Evolutionary conservation across 768 basidiomycete genomes (phyloP).

Genomic region (Inosperma sp.): DNA sequence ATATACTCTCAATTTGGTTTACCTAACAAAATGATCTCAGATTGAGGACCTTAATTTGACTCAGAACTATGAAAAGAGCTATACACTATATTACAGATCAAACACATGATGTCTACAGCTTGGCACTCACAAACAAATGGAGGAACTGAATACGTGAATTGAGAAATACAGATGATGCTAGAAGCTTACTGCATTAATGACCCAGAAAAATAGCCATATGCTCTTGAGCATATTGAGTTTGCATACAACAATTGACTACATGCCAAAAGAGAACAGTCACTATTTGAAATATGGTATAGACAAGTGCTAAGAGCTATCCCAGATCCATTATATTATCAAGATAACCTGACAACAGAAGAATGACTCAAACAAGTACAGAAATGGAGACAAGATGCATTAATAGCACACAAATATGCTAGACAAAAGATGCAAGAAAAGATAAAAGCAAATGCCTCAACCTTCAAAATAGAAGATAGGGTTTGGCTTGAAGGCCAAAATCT

Average conservation of each 20-base stretch:
- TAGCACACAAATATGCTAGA: constrained; percentile 12
- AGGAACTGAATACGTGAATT: constrained; percentile 17
- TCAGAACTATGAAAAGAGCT: constrained; percentile 20
- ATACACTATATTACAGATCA: constrained; percentile 9
- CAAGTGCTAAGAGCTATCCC: constrained; percentile 3
- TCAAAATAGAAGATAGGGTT: constrained; percentile 8
- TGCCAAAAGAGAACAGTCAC: constrained; percentile 10
- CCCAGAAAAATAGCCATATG: constrained; percentile 13
- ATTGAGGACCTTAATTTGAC: constrained; percentile 22
- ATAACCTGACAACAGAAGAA: constrained; percentile 7
- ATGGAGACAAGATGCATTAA: constrained; percentile 12
- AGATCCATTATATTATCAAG: too few species aligned
- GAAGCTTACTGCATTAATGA: constrained; percentile 11
- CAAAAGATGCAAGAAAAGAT: constrained; percentile 3
- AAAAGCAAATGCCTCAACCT: not conserved
- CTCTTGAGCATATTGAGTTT: constrained; percentile 8
- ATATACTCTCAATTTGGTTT: constrained; percentile 24
- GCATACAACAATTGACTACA: constrained; percentile 11
- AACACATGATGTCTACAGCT: constrained; percentile 5
- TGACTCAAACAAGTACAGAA: constrained; percentile 3
- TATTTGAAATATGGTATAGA: constrained; percentile 21
- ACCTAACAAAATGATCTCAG: constrained; percentile 23
- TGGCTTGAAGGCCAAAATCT: not conserved
- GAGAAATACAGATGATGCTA: constrained; percentile 20
- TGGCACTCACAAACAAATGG: constrained; percentile 21